Evolutionary conservation across 1,284 basidiomycete species (phyloP), one percentile per base, ranked within the genome.

Genomic region (Trametes sp.): DNA sequence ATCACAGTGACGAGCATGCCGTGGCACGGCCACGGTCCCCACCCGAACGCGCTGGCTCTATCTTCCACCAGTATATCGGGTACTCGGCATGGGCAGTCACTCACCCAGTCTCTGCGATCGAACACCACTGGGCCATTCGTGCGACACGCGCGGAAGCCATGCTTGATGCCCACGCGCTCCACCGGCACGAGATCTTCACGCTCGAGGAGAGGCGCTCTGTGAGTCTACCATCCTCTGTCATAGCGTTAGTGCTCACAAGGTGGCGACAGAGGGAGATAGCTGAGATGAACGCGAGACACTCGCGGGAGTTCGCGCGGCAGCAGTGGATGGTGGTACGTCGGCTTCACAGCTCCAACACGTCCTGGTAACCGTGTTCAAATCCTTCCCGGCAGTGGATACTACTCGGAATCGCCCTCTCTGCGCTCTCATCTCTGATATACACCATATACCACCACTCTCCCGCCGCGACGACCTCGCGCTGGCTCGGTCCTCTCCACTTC

Each of bases 41-140:
- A 9, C 8, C 49, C 10, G 23, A 21, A 10, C 11, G 48, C 24
- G 16, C 38, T 19, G 31, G 44, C 13, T 36, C 35, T 8, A 6
- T 60, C 24, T 36, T 59, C 5, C 53, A 59, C 13, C 45, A 61
- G 21, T 61, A 51, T 46, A 28, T 65, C 28, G 36, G 23, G n/a
- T 35, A 46, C 2, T 52, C 61, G 0, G 28, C 52, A 1, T 53
- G 65, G 2, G 55, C 56, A 16, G 21, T 66, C 21, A 24, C 58
- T 11, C 56, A 57, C 8, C 53, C 62, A 3, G 55, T 69, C 2
- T 57, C 63, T 4, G 49, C 62, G 2, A 70, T 72, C 1, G 84
- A 84, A 63, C 82, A 82, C 60, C 87, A 87, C 68, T 89, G 87
- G 88, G 82, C 84, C 19, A 74, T 82, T 21, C 83, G 88, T 2